Conservation (phyloP, 2,329 filamentous ascomycete genomes). For the Zymoseptoria pseudotritici region DNA sequence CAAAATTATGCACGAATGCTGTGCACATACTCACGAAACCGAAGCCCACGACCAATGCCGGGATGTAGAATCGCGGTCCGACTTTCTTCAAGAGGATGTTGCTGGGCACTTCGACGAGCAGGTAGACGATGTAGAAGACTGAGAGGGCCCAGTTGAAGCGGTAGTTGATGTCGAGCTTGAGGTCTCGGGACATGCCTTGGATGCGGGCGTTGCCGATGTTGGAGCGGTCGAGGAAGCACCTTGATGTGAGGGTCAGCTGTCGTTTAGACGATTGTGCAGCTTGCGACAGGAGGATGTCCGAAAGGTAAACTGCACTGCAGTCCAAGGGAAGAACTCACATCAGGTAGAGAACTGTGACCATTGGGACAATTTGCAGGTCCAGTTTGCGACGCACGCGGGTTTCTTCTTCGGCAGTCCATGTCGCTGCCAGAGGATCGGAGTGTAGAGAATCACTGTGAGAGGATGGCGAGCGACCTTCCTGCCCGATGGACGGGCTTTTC, state of each 20-base stretch:
- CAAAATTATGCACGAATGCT: constrained; percentile 13
- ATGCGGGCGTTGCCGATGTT: constrained; percentile 7
- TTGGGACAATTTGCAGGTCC: constrained; percentile 51
- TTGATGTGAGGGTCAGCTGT: constrained; percentile 34
- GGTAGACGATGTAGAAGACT: constrained; percentile 34
- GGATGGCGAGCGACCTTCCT: background rate
- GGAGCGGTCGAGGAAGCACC: constrained; percentile 5
- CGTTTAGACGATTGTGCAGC: constrained; percentile 13
- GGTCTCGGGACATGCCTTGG: constrained; percentile 31
- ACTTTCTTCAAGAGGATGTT: constrained; percentile 34
- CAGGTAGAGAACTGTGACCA: constrained; percentile 54
- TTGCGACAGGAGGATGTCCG: constrained; percentile 11
- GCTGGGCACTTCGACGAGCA: constrained; percentile 30
- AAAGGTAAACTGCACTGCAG: constrained; percentile 3
- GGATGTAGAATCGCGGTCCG: constrained; percentile 38
- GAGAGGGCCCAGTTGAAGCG: constrained; percentile 32
- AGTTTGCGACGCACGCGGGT: constrained; percentile 48
- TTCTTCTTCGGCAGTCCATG: constrained; percentile 17
- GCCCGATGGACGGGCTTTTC: background rate
- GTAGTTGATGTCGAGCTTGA: constrained; percentile 21
- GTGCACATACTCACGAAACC: constrained; percentile 44
- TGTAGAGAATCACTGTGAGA: background rate
- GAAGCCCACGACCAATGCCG: constrained; percentile 49
- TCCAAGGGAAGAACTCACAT: constrained; percentile 38
- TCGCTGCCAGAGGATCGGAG: background rate